Evolutionary conservation across 352 stramenopile genomes (phyloP), one percentile per base, ranked within the genome.

Genomic region (Pythium aristosporum): DNA sequence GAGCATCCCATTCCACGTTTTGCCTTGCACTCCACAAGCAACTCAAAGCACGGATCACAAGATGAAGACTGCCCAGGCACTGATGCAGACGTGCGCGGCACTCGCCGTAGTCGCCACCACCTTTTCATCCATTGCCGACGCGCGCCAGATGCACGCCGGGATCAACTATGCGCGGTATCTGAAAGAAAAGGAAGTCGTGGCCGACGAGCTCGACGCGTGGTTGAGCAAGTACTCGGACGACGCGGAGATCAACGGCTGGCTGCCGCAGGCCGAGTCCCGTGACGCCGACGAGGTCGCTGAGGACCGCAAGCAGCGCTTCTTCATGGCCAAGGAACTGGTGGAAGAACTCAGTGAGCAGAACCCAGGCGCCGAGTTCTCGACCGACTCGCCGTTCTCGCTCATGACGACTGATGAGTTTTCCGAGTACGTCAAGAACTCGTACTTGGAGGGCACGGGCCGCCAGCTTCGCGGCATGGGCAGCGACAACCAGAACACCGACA

Each of bases 341-440:
- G 64, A 74, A 61, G 57, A 81, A 30, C 69, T 59, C n/a, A 64
- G 83, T 70, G 36, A 49, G 5, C 49, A 53, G 6, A 89, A 92
- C 63, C 79, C 83, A 1, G 73, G 84, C 15, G 84, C 84, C 0
- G 39, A 71, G 37, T 91, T 92, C 73, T 81, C 73, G 10, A 79
- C 57, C 7, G 65, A 84, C 55, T 76, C 81, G 58, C 81, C 79
- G n/a, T 92, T 92, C 72, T 71, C 82, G 34, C 67, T 92, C 18
- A 75, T 92, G 69, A 89, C 81, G 10, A 64, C 89, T 18, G 71
- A 84, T 0, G 83, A 92, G 51, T 91, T 92, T 36, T 56, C 58
- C 46, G 65, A 66, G 6, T 68, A 71, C 48, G 39, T 73, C 12
- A 43, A 48, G 30, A 67, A 63, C 58, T 61, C 55, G 28, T 65